Base-by-base conservation (phyloP, 768 basidiomycete species). In the Rhizopogon vinicolor region DNA sequence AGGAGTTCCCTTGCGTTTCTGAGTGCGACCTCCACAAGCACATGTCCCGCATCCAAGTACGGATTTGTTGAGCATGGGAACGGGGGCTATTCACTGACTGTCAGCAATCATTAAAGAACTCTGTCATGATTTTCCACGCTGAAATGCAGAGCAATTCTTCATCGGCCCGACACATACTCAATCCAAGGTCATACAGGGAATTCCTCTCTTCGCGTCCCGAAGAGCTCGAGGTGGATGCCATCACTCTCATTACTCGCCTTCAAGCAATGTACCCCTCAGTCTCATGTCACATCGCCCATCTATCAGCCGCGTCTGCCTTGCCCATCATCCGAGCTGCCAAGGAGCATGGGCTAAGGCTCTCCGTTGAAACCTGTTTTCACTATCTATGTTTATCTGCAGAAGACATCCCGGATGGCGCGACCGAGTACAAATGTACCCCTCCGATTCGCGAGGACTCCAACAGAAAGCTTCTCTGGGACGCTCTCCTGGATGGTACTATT, bases 291-390 rank as follows among this genome's bases (percentile, higher is more conserved):
- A 91, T 99, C 59, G 96, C 98, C 44, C 96, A 99, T 73, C 84
- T 99, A 44, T 94, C 93, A 48, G 89, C 95, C 5, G 79, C 94
- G 4, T 75, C 79, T 25, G 92, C 93, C 5, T 80, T 99, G 14
- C 89, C 87, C 3, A 61, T 82, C 43, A 84, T 98, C 57, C 82
- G 83, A 40, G 75, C 80, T 43, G 93, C 93, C 5, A 85, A 78
- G 62, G 67, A 74, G 1, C 72, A 80, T 1, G 84, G 88, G 0
- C 70, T 83, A 33, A 85, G 86, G 7, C 74, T 99, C 49, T 92
- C 93, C 0, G 91, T 93, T 45, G 96, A 99, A 77, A 99, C 96
- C 0, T 98, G 95, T 72, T 98, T 96, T 73, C 96, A 99, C 70
- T 99, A 99, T 73, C 84, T 98, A 18, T 85, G 85, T 62, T 81